Evolutionary conservation across 2,329 filamentous ascomycete species (phyloP).

Genomic region (Fusarium nanum): DNA sequence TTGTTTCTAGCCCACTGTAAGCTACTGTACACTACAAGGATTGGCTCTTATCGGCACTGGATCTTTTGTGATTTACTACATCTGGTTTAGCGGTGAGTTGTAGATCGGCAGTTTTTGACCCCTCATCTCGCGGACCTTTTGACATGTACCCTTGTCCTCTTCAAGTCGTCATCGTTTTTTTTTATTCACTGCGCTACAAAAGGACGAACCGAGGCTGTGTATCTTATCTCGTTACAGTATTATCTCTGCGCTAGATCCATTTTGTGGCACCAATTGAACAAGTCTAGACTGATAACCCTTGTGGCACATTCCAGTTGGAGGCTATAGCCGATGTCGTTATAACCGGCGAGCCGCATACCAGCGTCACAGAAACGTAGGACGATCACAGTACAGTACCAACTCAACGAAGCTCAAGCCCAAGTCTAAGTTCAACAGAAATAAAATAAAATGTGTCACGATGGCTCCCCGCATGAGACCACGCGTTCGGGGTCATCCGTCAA

Average conservation of each 20-base stretch:
- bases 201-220: neutral
- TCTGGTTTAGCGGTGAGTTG: neutral
- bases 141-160: neutral
- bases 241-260: neutral
- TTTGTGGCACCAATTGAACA: neutral
- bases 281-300: neutral
- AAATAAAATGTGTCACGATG: neutral
- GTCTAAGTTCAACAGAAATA: neutral
- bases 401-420: too few species aligned
- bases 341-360: neutral
- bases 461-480: neutral
- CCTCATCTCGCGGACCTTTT: neutral
- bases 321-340: neutral
- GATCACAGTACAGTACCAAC: neutral
- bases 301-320: neutral
- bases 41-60: neutral
- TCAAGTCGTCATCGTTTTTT: neutral
- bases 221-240: neutral
- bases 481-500: neutral
- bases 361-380: neutral
- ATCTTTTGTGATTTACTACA: neutral
- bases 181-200: neutral
- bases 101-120: neutral
- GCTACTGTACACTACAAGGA: neutral
- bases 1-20: neutral